A percentile compares a stretch with the other conserved stretches of the same genome.
These are phyloP conservation scores for Suillus tomentosus DNA, from an alignment of 768 basidiomycete species.

Conservation along the genomic window DNA sequence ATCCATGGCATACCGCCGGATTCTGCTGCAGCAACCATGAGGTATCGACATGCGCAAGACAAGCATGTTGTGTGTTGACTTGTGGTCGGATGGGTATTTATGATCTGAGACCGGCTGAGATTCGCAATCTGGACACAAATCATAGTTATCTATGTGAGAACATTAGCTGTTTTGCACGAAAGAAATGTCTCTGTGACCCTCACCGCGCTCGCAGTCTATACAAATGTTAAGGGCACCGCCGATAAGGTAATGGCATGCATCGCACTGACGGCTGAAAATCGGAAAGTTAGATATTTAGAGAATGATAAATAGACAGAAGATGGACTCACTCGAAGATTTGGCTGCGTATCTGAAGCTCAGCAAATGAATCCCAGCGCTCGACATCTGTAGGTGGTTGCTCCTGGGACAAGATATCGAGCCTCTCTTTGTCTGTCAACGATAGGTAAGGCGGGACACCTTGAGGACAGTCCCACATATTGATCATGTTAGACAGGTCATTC, in stretches of 20 bases:
- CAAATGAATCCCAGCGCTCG: neutral
- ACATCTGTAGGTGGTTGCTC: neutral
- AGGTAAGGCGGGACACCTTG: neutral
- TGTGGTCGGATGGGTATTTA: neutral
- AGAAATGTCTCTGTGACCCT: neutral
- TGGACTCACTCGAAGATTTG: neutral
- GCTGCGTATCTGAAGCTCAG: neutral
- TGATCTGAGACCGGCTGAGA: neutral
- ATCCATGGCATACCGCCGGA: neutral
- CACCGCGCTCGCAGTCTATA: neutral
- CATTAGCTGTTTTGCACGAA: neutral
- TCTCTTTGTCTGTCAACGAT: neutral
- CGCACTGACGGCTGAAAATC: neutral
- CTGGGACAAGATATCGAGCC: neutral
- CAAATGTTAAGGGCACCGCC: neutral
- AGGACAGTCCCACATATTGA: neutral
- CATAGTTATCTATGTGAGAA: neutral
- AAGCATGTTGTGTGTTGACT: neutral
- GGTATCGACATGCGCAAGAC: neutral
- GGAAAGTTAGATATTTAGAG: neutral
- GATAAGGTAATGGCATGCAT: neutral
- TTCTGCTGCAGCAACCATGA: neutral
- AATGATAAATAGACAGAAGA: neutral
- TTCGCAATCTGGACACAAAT: neutral
- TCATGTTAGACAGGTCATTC: neutral